Evolutionary conservation across 345 rosid genomes (phyloP).

Genomic region (Linum lewisii): DNA sequence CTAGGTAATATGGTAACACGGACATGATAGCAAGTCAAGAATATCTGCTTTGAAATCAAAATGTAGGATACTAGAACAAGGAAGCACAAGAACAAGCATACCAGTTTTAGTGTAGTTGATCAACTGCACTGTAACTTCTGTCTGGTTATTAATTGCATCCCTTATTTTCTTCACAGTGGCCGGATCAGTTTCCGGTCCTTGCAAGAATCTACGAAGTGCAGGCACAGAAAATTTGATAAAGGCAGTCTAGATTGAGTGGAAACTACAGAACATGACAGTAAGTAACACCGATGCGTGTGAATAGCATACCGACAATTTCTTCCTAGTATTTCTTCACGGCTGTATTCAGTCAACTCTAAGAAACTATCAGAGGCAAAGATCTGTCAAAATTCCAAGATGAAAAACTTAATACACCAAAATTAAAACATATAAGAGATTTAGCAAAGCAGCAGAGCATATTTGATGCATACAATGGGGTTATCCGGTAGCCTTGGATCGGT

Average conservation of each 20-base stretch:
- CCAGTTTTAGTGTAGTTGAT: slow-evolving; percentile 93
- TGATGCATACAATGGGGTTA: slow-evolving; percentile 84
- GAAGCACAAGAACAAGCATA: slow-evolving; percentile 17
- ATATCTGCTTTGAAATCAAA: no score
- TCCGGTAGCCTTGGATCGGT: slow-evolving; percentile 98
- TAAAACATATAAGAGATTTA: not conserved
- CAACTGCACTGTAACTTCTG: slow-evolving; percentile 86
- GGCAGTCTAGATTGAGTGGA: no score
- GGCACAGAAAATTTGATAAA: slow-evolving; percentile 5
- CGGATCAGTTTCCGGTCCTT: slow-evolving; percentile 97
- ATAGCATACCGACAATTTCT: slow-evolving; percentile 76
- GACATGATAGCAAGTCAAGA: no score
- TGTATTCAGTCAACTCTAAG: slow-evolving; percentile 92
- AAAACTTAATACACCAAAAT: slow-evolving; percentile 1
- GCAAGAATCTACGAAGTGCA: slow-evolving; percentile 53
- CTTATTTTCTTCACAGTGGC: slow-evolving; percentile 82
- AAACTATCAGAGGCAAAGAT: slow-evolving; percentile 98
- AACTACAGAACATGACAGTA: not conserved
- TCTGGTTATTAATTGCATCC: slow-evolving; percentile 80
- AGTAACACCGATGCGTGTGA: not conserved
- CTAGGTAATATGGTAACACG: not conserved
- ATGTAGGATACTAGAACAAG: no score
- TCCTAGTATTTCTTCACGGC: slow-evolving; percentile 95
- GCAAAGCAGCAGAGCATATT: no score
- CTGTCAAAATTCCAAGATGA: slow-evolving; percentile 27